Base-by-base conservation (phyloP, 768 basidiomycete genomes). In the Mycena rosella region DNA sequence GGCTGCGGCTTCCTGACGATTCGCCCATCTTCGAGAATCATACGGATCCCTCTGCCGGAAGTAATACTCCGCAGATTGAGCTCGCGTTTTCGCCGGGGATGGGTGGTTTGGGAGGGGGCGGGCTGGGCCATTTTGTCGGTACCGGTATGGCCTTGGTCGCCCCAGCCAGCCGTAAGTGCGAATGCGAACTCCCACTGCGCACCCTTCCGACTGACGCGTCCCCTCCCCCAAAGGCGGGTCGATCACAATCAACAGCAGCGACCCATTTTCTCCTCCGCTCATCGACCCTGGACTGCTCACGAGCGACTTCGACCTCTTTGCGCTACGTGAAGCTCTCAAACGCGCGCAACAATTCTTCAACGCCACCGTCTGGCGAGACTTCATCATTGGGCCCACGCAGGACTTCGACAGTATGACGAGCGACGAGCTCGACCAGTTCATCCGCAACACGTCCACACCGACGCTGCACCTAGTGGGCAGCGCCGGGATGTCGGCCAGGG, bases 251-350 rank as follows among this genome's bases (percentile, higher is more conserved):
- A 72, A 73, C 38, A 71, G 73, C 26, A 65, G 61, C 36, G 60
- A 79, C 54, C 78, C 78, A 11, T 73, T 74, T 30, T 67, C 60
- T 11, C 52, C 67, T 2, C 76, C 78, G 2, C 52, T 78, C 40
- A 76, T 79, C 44, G 68, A 79, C 60, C 76, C 73, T 13, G 71
- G 66, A 14, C 48, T 71, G 42, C 47, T 63, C 30, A 4, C 74
- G 9, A 60, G 53, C 2, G 63, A 73, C 20, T 45, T 77, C 34
- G 61, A 63, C 26, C 6, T 63, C 11, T 65, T 64, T 62, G 58
- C 71, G 22, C 72, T 79, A 72, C 71, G 71, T 6, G 72, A 78
- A 63, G 72, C 74, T 9, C 70, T 81, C 47, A 68, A 74, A 48
- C 70, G 53, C 20, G 74, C 70, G 11, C 27, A 63, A 8, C 55